Percentiles rank a stretch among this genome's conserved stretches.
phyloP scores from a whole-genome alignment of 257 asterid species.

The Plantago ovata region DNA sequence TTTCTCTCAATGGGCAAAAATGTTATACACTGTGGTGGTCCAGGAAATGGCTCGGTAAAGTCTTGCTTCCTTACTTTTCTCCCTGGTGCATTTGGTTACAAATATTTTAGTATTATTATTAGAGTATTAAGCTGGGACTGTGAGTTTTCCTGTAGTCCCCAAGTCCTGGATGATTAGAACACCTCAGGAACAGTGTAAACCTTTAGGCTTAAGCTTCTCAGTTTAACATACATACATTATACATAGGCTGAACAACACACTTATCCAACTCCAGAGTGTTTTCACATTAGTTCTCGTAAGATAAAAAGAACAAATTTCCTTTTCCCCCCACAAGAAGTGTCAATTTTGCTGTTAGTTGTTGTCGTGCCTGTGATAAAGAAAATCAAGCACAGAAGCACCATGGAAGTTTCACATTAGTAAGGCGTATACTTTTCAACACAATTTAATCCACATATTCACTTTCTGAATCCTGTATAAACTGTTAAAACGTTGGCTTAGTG shows the following conservation, averaged over 20 bases:
- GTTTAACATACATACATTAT: too few species aligned
- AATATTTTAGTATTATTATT: neutral
- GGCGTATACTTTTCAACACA: neutral
- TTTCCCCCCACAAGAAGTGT: too few species aligned
- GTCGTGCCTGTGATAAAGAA: too few species aligned
- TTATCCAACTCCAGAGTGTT: too few species aligned
- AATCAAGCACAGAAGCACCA: neutral
- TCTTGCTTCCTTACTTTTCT: slow-evolving; percentile 12
- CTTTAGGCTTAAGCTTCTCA: too few species aligned
- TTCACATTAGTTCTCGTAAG: too few species aligned
- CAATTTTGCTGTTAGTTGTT: too few species aligned
- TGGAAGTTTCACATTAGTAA: neutral
- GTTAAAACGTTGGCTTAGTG: neutral
- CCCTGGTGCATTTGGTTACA: slow-evolving; percentile 10
- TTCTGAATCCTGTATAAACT: neutral
- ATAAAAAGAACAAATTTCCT: too few species aligned
- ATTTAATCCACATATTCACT: neutral
- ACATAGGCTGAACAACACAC: too few species aligned
- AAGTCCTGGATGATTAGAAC: neutral
- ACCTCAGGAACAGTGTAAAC: too few species aligned
- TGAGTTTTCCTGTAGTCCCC: neutral
- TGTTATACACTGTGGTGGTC: slow-evolving; percentile 86
- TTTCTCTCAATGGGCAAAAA: slow-evolving; percentile 88
- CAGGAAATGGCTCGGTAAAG: slow-evolving; percentile 96
- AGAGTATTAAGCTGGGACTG: too few species aligned